Percentiles rank a stretch among this genome's conserved stretches.
Conservation (phyloP, 495 filamentous ascomycete species). For the Penicillium fimorum region DNA sequence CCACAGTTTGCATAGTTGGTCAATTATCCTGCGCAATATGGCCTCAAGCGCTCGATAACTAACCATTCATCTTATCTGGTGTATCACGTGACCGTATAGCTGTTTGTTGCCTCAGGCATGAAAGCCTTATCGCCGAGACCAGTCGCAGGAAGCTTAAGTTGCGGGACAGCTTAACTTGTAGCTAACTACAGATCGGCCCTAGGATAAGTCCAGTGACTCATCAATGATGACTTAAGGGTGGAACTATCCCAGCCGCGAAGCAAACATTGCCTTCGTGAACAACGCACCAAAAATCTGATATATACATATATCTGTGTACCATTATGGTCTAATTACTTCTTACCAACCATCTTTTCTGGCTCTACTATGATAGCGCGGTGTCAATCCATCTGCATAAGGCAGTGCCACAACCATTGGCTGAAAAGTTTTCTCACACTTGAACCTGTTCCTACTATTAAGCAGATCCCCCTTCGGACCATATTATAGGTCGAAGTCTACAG, state of each 20-base stretch:
- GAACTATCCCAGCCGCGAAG: too few relatives aligned
- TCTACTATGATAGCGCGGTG: background rate
- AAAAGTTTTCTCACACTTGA: background rate
- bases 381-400: background rate
- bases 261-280: too few relatives aligned
- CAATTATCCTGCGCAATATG: background rate
- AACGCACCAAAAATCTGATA: too few relatives aligned
- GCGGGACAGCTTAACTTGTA: constrained; percentile 13
- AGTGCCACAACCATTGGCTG: background rate
- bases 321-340: too few relatives aligned
- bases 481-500: background rate
- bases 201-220: too few relatives aligned
- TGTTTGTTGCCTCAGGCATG: background rate
- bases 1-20: background rate
- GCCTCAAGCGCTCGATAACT: background rate
- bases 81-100: background rate
- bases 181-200: too few relatives aligned
- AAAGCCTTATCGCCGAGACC: background rate
- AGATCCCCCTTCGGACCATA: background rate
- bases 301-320: too few relatives aligned
- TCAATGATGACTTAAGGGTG: too few relatives aligned
- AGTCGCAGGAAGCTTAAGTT: constrained; percentile 21
- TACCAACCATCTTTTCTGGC: too few relatives aligned
- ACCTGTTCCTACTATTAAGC: background rate
- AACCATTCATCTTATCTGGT: background rate